Conservation (phyloP, 1,139 yeast genomes). For the Suhomyces anneliseae region DNA sequence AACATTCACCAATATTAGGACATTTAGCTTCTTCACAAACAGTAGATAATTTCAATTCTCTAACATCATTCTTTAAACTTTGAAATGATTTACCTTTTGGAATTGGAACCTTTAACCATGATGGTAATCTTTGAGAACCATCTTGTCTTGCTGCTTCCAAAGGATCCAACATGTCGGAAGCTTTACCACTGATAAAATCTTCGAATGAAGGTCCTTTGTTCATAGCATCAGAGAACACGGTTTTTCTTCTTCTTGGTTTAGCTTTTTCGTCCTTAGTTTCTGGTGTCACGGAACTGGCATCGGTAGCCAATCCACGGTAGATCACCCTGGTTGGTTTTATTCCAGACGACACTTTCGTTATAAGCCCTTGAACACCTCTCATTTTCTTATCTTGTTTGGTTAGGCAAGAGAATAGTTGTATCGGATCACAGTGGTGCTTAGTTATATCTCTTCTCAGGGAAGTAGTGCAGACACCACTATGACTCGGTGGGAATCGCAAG, state of each 20-base stretch:
- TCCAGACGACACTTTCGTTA: background rate
- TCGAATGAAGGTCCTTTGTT: constrained; percentile 92
- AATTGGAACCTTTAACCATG: constrained; percentile 93
- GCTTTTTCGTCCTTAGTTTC: background rate
- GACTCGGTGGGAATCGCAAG: constrained; percentile 1
- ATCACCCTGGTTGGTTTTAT: background rate
- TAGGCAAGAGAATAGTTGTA: background rate
- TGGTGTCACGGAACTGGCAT: background rate
- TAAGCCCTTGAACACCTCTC: constrained; percentile 2
- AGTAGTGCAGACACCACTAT: constrained; percentile 6
- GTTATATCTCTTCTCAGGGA: constrained; percentile 1
- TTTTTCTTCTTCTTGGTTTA: constrained; percentile 45
- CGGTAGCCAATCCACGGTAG: constrained; percentile 9
- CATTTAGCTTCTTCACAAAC: constrained; percentile 99
- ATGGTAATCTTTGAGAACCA: constrained; percentile 73
- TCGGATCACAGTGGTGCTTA: constrained; percentile 6
- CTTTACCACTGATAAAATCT: constrained; percentile 82
- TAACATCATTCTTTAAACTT: constrained; percentile 78
- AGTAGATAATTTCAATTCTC: constrained; percentile 85
- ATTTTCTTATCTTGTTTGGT: background rate
- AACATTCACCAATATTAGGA: constrained; percentile 98
- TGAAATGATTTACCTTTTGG: constrained; percentile 88
- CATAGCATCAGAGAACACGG: constrained; percentile 68
- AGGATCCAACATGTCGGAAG: constrained; percentile 69
- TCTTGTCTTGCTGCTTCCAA: constrained; percentile 63